Evolutionary conservation across 2,329 filamentous ascomycete genomes (phyloP), one percentile per base, ranked within the genome.

Genomic region (Rugonectria rugulosa): DNA sequence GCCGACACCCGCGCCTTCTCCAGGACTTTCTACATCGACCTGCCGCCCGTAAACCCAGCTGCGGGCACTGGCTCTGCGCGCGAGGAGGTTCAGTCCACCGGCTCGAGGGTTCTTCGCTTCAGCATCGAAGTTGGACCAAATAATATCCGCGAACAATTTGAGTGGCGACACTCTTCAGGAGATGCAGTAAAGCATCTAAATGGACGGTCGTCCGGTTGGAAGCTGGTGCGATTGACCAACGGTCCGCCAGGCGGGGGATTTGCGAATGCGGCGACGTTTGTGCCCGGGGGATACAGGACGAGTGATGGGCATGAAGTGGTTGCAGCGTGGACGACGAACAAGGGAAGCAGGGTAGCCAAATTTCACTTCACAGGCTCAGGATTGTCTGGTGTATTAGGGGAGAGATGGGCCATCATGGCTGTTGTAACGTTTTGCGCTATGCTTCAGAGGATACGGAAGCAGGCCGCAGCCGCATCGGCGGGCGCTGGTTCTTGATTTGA

Each of bases 391-490:
- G 27, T 56, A 15, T 40, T 68, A 2, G 65, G 65, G 19, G 65
- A 68, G 55, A 60, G 62, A 44, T 68, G 65, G 65, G 63, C 65
- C 29, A 62, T 68, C n/a, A 59, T 68, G 58, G 56, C 56, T 7
- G 62, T 68, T 4, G 48, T 65, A 15, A 62, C 65, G 10, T 60
- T 49, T 5, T 44, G 66, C 31, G 44, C 53, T 6, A 31, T 68
- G 6, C 60, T 62, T 15, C 53, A 61, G 48, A 54, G 46, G 21
- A 23, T 37, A 14, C 37, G 20, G 14, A 46, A 50, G 15, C 37
- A 45, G 19, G 40, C 48, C n/a, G 19, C 31, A 3, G 27, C 21
- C 5, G 49, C 19, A 31, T 26, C 20, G n/a, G 14, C 19, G 12
- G 36, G 27, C 21, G 10, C 48, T 42, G 24, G 17, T 17, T n/a